Conservation (phyloP, 345 rosid genomes). For the Luvunga scandens region DNA sequence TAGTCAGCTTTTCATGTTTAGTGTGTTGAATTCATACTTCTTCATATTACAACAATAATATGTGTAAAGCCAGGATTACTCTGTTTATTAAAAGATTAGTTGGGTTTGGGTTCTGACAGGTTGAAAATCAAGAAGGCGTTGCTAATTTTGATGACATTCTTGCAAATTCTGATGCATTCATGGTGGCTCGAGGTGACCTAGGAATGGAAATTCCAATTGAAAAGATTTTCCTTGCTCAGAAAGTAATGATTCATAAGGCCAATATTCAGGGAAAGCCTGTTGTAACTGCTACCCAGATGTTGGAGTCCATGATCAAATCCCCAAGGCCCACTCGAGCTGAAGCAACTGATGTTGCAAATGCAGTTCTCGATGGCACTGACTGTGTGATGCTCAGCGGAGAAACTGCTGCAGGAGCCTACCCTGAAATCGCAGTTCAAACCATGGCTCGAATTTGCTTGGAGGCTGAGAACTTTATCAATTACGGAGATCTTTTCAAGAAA, state of each 20-base stretch:
- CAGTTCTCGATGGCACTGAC: constrained; percentile 73
- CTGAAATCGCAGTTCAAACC: constrained; percentile 51
- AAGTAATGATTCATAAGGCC: constrained; percentile 60
- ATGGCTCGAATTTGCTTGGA: constrained; percentile 68
- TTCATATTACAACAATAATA: no score
- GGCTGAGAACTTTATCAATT: constrained; percentile 53
- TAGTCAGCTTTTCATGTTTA: not conserved
- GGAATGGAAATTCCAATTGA: constrained; percentile 83
- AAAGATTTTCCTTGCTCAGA: constrained; percentile 72
- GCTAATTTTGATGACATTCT: constrained; percentile 55
- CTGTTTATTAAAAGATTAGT: not conserved
- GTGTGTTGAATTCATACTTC: no score
- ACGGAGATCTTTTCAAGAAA: constrained; percentile 47
- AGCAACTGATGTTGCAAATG: constrained; percentile 79
- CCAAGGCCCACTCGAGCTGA: constrained; percentile 77
- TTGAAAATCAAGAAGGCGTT: constrained; percentile 77
- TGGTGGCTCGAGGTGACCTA: constrained; percentile 78
- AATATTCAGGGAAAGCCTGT: constrained; percentile 67
- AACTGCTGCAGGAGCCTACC: constrained; percentile 73
- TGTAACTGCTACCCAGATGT: constrained; percentile 56
- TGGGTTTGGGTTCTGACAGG: constrained; percentile 30
- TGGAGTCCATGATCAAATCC: constrained; percentile 70
- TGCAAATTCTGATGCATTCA: constrained; percentile 67
- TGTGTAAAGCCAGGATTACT: no score
- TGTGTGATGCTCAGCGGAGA: constrained; percentile 81